Evolutionary conservation across 2,329 filamentous ascomycete genomes (phyloP).

Genomic region (Botrytis elliptica): DNA sequence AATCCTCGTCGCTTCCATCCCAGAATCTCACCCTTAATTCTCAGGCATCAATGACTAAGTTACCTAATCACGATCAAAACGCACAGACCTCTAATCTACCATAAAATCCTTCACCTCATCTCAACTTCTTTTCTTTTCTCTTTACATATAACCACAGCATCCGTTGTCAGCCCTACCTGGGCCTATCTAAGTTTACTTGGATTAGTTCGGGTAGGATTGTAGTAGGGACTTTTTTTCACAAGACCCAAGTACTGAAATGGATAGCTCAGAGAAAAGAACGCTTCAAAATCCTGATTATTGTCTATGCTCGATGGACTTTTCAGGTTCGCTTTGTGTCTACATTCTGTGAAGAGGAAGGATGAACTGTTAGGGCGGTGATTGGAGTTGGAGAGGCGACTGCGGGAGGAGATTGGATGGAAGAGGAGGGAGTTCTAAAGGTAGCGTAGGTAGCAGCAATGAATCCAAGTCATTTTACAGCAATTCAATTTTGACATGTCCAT

Average conservation of each 20-base stretch:
- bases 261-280: slow-evolving; percentile 14
- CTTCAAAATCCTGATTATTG: slow-evolving; percentile 17
- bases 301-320: slow-evolving; percentile 17
- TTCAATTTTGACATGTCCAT: neutral
- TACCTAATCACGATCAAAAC: neutral
- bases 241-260: slow-evolving; percentile 12
- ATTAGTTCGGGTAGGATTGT: neutral
- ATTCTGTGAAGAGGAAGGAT: neutral
- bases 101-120: slow-evolving; percentile 17
- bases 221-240: neutral
- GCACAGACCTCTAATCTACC: slow-evolving; percentile 1
- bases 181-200: neutral
- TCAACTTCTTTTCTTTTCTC: slow-evolving; percentile 9
- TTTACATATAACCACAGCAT: slow-evolving; percentile 20
- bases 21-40: neutral
- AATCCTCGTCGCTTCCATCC: neutral
- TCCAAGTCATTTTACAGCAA: neutral
- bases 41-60: neutral
- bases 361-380: neutral
- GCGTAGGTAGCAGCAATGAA: neutral
- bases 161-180: neutral
- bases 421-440: neutral
- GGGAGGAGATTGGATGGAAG: too few species aligned
- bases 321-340: slow-evolving; percentile 20
- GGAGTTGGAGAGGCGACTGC: neutral